Evolutionary conservation across 1,284 basidiomycete species (phyloP).

Genomic region (Thelephora terrestris): DNA sequence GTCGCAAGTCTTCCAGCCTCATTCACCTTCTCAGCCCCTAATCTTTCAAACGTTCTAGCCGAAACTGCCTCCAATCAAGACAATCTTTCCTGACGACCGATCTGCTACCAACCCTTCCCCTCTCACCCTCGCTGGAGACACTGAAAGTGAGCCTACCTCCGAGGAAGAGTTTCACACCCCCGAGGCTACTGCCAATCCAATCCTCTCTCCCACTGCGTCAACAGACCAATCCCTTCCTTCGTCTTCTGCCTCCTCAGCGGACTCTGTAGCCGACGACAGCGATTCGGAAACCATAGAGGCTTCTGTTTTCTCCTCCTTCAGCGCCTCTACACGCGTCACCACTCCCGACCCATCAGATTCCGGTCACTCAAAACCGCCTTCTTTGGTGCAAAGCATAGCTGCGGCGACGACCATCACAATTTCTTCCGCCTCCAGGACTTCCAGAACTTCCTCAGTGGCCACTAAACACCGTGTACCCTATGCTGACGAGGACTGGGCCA

Average conservation of each 20-base stretch:
- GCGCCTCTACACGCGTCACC: constrained; percentile 19
- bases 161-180: constrained; percentile 4
- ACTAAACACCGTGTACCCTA: constrained; percentile 20
- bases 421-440: constrained; percentile 12
- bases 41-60: constrained; percentile 7
- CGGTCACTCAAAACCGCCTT: neutral
- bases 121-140: constrained; percentile 17
- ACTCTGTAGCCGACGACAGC: constrained; percentile 19
- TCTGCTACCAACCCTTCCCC: constrained; percentile 37
- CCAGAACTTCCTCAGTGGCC: constrained; percentile 23
- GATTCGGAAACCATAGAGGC: constrained; percentile 7
- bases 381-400: constrained; percentile 3
- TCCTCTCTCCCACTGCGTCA: constrained; percentile 16
- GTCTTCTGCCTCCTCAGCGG: constrained; percentile 29
- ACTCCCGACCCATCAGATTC: constrained; percentile 17
- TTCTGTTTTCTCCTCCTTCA: constrained; percentile 22
- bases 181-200: constrained; percentile 9
- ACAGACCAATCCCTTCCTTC: constrained; percentile 25
- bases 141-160: constrained; percentile 1
- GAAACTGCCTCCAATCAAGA: constrained; percentile 5
- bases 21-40: constrained; percentile 1
- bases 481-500: constrained; percentile 49
- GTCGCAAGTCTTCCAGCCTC: constrained; percentile 5
- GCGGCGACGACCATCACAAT: constrained; percentile 17
- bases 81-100: constrained; percentile 9